Evolutionary conservation across 2,329 filamentous ascomycete genomes (phyloP).

Genomic region (Aspergillus calidoustus): DNA sequence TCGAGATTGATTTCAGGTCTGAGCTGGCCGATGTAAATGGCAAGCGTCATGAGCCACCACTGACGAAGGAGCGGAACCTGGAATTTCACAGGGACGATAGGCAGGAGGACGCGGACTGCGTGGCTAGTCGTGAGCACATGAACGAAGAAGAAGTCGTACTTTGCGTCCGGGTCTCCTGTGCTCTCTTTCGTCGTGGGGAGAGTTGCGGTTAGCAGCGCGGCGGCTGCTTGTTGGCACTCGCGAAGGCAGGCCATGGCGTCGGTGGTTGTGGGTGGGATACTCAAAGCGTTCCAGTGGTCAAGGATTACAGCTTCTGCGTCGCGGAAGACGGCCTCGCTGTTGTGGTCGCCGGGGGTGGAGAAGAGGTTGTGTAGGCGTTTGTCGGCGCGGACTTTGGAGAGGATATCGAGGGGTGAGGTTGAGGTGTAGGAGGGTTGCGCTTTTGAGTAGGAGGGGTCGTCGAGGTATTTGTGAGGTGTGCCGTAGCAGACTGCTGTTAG

Average conservation of each 20-base stretch:
- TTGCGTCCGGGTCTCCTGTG: constrained; percentile 38
- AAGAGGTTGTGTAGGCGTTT: constrained; percentile 71
- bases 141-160: constrained; percentile 82
- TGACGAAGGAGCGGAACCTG: constrained; percentile 77
- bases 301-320: constrained; percentile 72
- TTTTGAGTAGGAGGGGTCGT: constrained; percentile 70
- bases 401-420: constrained; percentile 69
- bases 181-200: constrained; percentile 17
- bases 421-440: constrained; percentile 64
- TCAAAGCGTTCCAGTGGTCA: constrained; percentile 92
- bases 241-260: constrained; percentile 76
- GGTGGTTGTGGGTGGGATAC: constrained; percentile 50
- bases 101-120: constrained; percentile 83
- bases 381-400: constrained; percentile 72
- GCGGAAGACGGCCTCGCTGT: constrained; percentile 70
- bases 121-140: constrained; percentile 86
- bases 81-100: constrained; percentile 72
- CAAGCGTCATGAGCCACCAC: constrained; percentile 86
- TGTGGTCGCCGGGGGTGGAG: constrained; percentile 60
- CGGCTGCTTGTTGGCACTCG: constrained; percentile 65
- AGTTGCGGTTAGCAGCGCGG: constrained; percentile 48
- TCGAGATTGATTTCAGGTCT: constrained; percentile 74
- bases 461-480: constrained; percentile 65
- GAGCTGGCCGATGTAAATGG: constrained; percentile 75
- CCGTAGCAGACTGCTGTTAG: constrained; percentile 66